These are phyloP conservation scores for Tetrastigma voinierianum DNA, from an alignment of 164 flowering plant genomes.

Conservation along the genomic window DNA sequence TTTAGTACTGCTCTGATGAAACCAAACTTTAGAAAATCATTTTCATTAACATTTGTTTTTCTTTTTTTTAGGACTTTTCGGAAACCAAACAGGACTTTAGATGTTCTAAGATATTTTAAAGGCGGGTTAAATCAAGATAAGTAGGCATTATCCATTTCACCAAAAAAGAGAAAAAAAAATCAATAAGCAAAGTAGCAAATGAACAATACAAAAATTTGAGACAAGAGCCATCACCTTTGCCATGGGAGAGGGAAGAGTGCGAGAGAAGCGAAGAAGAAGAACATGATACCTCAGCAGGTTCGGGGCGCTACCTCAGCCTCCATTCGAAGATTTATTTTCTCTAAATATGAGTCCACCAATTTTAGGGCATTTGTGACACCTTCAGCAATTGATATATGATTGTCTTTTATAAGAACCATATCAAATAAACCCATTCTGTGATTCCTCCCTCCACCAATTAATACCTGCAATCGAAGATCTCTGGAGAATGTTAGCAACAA, in stretches of 20 bases:
- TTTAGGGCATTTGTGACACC: conserved; percentile 70
- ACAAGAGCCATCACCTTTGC: background rate
- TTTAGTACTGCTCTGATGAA: too few relatives aligned
- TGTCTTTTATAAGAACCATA: conserved; percentile 97
- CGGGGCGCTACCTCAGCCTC: conserved; percentile 72
- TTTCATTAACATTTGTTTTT: too few relatives aligned
- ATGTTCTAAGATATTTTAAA: background rate
- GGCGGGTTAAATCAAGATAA: background rate
- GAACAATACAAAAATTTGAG: background rate
- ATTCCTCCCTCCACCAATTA: conserved; percentile 93
- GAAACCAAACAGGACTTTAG: too few relatives aligned
- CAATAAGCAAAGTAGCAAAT: background rate
- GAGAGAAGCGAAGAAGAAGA: background rate
- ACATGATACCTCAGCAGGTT: background rate
- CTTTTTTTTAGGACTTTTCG: too few relatives aligned
- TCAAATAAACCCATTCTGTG: conserved; percentile 96
- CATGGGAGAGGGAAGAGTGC: too few relatives aligned
- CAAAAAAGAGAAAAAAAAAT: background rate
- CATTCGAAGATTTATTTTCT: conserved; percentile 67
- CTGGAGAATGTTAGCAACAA: conserved; percentile 5
- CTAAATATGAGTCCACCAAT: conserved; percentile 72
- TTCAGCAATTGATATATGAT: conserved; percentile 82
- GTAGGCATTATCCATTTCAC: background rate
- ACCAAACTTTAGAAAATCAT: too few relatives aligned
- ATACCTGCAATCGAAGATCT: conserved; percentile 44